Evolutionary conservation across 2,329 filamentous ascomycete genomes (phyloP), one percentile per base, ranked within the genome.

Genomic region (Scedosporium boydii): DNA sequence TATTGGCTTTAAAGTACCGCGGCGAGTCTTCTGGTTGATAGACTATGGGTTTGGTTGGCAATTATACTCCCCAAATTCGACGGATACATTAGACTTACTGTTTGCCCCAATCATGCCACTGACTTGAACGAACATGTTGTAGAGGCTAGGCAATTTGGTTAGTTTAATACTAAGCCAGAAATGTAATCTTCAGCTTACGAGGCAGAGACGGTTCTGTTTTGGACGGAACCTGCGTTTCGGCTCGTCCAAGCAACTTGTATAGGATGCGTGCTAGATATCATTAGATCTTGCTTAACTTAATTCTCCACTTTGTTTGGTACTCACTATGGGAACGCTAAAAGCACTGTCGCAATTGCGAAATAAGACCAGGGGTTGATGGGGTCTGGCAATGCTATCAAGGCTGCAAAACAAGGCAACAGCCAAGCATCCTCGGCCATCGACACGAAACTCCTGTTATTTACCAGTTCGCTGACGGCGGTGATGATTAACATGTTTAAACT

Each of bases 231-330:
- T 0, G 82, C 78, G 66, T 86, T 86, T 59, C 82, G 75, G 34
- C 80, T 83, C 3, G 78, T 82, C 74, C 82, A 82, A 0, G 81
- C 83, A 3, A 84, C 83, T 42, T 85, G 75, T n/a, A 86, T 80
- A 0, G 83, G 82, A 67, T 86, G 80, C 5, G 71, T 70, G 61
- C 71, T 72, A 27, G 6, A 3, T 26, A 2, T 10, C 3, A 38
- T 66, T 51, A 63, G 57, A 18, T 63, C 21, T 21, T 21, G 12
- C 18, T 27, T 7, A 6, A 3, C 34, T 4, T 14, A 5, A 2
- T 7, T 23, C 16, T 9, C 2, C 23, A 4, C 29, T 1, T 27
- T 12, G 57, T 7, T 7, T 7, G 4, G 0, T 58, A 80, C 70
- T 83, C 55, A 80, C 70, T 84, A 83, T 1, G 81, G 82, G 65